These are phyloP conservation scores for Chlamydomonas sp. DNA, from an alignment of 139 green algal species.

Conservation along the genomic window DNA sequence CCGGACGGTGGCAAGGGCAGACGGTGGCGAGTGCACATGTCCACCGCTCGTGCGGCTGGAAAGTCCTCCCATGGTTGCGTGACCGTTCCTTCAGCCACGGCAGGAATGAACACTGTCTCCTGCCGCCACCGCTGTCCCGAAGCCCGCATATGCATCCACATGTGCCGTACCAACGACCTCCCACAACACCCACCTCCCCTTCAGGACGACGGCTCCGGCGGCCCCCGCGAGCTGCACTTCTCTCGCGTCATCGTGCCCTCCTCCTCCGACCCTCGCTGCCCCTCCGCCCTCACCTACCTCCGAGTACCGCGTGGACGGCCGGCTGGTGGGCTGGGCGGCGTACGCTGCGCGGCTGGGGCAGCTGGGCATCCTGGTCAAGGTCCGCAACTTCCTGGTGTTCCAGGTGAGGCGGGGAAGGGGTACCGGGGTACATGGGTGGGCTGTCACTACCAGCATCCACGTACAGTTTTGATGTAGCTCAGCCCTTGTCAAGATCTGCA, in stretches of 20 bases:
- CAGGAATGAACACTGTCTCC: too few species aligned
- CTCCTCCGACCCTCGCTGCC: conserved; percentile 31
- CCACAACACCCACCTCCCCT: neutral
- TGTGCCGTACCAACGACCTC: neutral
- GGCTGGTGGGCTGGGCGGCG: conserved; percentile 80
- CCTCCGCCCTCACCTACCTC: neutral
- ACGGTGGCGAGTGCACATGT: too few species aligned
- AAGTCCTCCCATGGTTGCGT: too few species aligned
- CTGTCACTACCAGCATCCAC: too few species aligned
- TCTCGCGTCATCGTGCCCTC: conserved; percentile 74
- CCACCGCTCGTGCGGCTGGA: too few species aligned
- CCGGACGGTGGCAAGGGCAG: too few species aligned
- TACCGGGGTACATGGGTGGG: neutral
- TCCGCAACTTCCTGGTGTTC: conserved; percentile 98
- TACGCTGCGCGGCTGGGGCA: conserved; percentile 84
- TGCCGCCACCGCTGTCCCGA: too few species aligned
- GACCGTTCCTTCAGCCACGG: too few species aligned
- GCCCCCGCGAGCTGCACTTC: conserved; percentile 74
- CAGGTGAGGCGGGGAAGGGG: conserved; percentile 74
- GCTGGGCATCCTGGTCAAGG: conserved; percentile 94
- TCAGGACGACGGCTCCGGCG: neutral
- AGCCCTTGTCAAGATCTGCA: too few species aligned
- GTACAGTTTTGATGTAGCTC: too few species aligned
- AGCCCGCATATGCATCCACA: too few species aligned
- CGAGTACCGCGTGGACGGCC: conserved; percentile 85